A percentile compares a stretch with the other conserved stretches of the same genome.
phyloP scores from a whole-genome alignment of 1,284 basidiomycete genomes.

The Fomes fomentarius region DNA sequence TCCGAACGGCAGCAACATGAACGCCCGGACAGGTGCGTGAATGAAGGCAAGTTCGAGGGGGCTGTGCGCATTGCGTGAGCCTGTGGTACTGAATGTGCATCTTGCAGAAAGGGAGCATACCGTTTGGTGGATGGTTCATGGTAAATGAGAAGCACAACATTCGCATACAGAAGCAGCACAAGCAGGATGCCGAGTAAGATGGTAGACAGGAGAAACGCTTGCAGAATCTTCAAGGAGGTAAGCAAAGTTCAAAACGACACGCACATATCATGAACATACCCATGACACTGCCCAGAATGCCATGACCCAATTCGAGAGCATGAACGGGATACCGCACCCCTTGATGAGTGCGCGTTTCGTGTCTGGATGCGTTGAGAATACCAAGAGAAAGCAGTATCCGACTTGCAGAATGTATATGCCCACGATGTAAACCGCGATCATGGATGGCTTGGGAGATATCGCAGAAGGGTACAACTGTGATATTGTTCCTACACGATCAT shows the following conservation, averaged over 20 bases:
- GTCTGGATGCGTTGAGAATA: conserved; percentile 71
- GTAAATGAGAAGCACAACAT: conserved; percentile 66
- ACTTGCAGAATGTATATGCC: conserved; percentile 67
- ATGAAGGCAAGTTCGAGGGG: conserved; percentile 71
- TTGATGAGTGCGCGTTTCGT: conserved; percentile 79
- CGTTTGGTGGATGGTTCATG: conserved; percentile 52
- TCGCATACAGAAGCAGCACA: conserved; percentile 66
- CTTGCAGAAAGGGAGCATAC: conserved; percentile 10
- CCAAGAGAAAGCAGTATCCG: conserved; percentile 80
- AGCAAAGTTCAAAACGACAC: background rate
- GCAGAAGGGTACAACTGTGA: conserved; percentile 65
- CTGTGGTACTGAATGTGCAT: no score
- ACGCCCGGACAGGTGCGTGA: conserved; percentile 74
- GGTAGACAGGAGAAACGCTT: conserved; percentile 63
- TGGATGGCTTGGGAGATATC: conserved; percentile 67
- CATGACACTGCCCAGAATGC: conserved; percentile 84
- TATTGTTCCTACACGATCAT: conserved; percentile 47
- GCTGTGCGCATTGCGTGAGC: conserved; percentile 38
- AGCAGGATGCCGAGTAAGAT: conserved; percentile 64
- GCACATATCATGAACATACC: conserved; percentile 44
- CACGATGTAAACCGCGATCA: conserved; percentile 71
- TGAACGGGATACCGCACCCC: conserved; percentile 79
- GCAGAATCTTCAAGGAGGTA: conserved; percentile 49
- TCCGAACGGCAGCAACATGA: conserved; percentile 58
- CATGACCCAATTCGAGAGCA: conserved; percentile 83